Percentiles rank a stretch among this genome's conserved stretches.
These are phyloP conservation scores for Eutrema heterophyllum DNA, from an alignment of 345 rosid genomes.

Conservation along the genomic window DNA sequence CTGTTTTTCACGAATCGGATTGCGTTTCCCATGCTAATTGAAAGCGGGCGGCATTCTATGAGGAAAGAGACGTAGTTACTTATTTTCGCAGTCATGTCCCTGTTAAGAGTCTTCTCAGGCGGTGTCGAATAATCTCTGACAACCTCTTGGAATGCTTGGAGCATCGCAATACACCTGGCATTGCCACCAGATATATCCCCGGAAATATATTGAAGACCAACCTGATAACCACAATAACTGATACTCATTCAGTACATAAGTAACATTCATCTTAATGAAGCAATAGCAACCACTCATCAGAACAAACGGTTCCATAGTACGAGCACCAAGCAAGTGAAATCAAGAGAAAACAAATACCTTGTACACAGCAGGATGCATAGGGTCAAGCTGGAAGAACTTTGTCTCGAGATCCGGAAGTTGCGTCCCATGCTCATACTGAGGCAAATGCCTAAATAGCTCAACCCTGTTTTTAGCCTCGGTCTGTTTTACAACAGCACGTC, in stretches of 20 bases:
- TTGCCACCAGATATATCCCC: constrained; percentile 90
- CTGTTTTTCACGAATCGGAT: constrained; percentile 70
- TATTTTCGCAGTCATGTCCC: constrained; percentile 80
- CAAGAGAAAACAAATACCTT: constrained; percentile 44
- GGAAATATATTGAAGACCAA: constrained; percentile 79
- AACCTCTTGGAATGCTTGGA: constrained; percentile 84
- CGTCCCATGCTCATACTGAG: constrained; percentile 91
- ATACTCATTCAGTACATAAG: constrained; percentile 6
- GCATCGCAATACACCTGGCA: constrained; percentile 99
- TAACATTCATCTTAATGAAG: background rate
- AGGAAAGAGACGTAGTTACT: constrained; percentile 85
- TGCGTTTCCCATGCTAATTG: constrained; percentile 94
- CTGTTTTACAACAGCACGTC: constrained; percentile 80
- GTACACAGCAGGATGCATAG: constrained; percentile 89
- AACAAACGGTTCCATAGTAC: background rate
- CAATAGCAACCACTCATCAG: background rate
- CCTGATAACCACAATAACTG: constrained; percentile 42
- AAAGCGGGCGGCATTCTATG: constrained; percentile 85
- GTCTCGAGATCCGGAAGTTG: constrained; percentile 83
- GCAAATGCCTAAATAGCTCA: constrained; percentile 94
- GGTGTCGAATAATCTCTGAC: constrained; percentile 79
- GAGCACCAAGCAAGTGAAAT: background rate
- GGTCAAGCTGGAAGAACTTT: constrained; percentile 81
- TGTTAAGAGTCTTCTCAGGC: constrained; percentile 61
- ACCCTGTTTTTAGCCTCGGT: constrained; percentile 88